These are phyloP conservation scores for Saturnispora mendoncae DNA, from an alignment of 805 yeast species.

Conservation along the genomic window DNA sequence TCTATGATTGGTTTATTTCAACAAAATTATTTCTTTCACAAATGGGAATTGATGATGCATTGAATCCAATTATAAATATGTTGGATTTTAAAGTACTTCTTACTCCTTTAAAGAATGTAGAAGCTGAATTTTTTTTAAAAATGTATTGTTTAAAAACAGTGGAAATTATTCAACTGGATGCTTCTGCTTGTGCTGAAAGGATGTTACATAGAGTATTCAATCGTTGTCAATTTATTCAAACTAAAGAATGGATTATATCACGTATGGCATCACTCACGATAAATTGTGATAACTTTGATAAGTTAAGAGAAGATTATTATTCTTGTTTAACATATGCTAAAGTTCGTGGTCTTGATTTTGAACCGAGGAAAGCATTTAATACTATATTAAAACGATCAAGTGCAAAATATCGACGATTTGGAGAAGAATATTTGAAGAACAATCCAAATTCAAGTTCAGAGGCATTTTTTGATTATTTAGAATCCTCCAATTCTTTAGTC, in stretches of 20 bases:
- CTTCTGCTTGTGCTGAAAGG: slow-evolving; percentile 1
- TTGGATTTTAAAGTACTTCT: neutral
- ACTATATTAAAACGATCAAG: slow-evolving; percentile 6
- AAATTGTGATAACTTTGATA: slow-evolving; percentile 2
- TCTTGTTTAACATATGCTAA: neutral
- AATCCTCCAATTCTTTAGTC: slow-evolving; percentile 2
- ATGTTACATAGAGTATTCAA: slow-evolving; percentile 3
- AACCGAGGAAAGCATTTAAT: neutral
- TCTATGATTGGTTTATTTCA: slow-evolving; percentile 5
- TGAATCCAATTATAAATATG: neutral
- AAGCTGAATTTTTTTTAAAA: slow-evolving; percentile 1
- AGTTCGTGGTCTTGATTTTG: neutral
- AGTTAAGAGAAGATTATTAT: slow-evolving; percentile 4
- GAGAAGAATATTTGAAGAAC: neutral
- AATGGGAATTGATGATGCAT: neutral
- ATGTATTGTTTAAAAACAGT: slow-evolving; percentile 3
- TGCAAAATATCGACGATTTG: slow-evolving; percentile 1
- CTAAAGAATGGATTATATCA: neutral
- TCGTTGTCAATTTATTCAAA: neutral
- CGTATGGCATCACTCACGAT: neutral
- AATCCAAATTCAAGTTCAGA: slow-evolving; percentile 4
- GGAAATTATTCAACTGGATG: neutral
- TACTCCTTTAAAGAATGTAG: neutral
- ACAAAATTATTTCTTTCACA: neutral
- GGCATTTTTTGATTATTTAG: slow-evolving; percentile 3